Evolutionary conservation across 2,329 filamentous ascomycete species (phyloP), one percentile per base, ranked within the genome.

Genomic region (Fusarium newnesense): DNA sequence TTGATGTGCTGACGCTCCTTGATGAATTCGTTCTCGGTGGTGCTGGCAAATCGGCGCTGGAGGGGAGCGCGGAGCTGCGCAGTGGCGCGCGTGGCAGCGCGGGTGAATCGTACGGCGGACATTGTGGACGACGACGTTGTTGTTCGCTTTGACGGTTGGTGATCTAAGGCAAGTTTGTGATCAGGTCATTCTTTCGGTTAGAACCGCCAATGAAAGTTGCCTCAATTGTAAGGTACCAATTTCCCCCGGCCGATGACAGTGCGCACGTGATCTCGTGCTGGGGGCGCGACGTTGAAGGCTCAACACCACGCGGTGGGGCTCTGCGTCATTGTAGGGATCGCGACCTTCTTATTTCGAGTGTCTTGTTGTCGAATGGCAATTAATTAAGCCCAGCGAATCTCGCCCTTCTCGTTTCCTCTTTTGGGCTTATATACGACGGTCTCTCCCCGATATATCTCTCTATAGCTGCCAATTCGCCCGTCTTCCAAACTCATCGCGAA

Each of bases 1-100:
- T 97, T 95, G 82, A 97, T 93, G 80, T 93, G 93, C 83, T 91
- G 88, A 83, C 96, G 91, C 89, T 99, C 96, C 80, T 93, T 92
- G 88, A 97, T 92, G 89, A 98, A 99, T 80, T 91, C 91, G 86
- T 97, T 98, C 87, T 97, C 93, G 83, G 92, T 90, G 78, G 88
- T 87, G 86, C 89, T 91, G 81, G 91, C 92, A 79, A 94, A 88
- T 79, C 92, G 92, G 83, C 93, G 91, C 87, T 94, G 92, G 78
- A 86, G 84, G 73, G 87, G 83, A 73, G 83, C 84, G 80, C 89
- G 89, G 77, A 91, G 82, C 83, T 89, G 89, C 78, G 88, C 85
- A 76, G 86, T 83, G 77, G 89, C 84, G 84, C 91, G 92, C 86
- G 91, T 90, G 75, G 89, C 85, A 71, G 87, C 83, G 80, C 91